phyloP scores from a whole-genome alignment of 2,329 filamentous ascomycete genomes.

The Alternaria sp. region DNA sequence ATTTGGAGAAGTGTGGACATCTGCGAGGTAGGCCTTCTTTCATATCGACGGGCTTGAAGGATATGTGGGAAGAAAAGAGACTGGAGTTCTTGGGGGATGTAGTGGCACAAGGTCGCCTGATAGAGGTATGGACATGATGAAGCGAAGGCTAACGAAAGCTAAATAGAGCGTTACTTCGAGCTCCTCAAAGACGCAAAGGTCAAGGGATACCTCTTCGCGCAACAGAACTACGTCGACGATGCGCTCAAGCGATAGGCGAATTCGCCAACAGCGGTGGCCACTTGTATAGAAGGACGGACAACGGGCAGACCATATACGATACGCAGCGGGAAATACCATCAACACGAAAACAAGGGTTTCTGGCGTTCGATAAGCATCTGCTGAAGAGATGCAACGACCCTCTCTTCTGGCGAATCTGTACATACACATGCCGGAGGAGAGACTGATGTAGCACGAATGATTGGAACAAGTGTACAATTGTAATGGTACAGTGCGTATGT shows the following conservation, averaged over 20 bases:
- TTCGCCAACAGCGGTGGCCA: slow-evolving; percentile 4
- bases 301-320: slow-evolving; percentile 3
- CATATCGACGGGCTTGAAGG: not conserved
- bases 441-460: slow-evolving; percentile 17
- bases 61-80: not conserved
- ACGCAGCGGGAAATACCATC: slow-evolving; percentile 7
- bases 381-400: slow-evolving; percentile 22
- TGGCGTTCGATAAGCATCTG: slow-evolving; percentile 14
- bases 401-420: slow-evolving; percentile 39
- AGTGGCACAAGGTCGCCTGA: not conserved
- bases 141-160: slow-evolving; percentile 33
- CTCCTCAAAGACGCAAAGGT: slow-evolving; percentile 78
- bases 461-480: slow-evolving; percentile 15
- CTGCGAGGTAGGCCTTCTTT: slow-evolving; percentile 70
- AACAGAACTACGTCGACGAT: slow-evolving; percentile 73
- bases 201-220: slow-evolving; percentile 79
- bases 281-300: slow-evolving; percentile 4
- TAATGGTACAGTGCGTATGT: slow-evolving; percentile 12
- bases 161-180: slow-evolving; percentile 77
- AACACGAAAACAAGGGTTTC: slow-evolving; percentile 22
- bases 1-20: slow-evolving; percentile 84
- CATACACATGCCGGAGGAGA: slow-evolving; percentile 39
- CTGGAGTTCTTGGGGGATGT: not conserved
- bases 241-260: slow-evolving; percentile 27
- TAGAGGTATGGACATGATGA: too few species aligned